A percentile compares a stretch with the other conserved stretches of the same genome.
Evolutionary conservation across 805 yeast species (phyloP).

Genomic region (Metschnikowia cubensis): DNA sequence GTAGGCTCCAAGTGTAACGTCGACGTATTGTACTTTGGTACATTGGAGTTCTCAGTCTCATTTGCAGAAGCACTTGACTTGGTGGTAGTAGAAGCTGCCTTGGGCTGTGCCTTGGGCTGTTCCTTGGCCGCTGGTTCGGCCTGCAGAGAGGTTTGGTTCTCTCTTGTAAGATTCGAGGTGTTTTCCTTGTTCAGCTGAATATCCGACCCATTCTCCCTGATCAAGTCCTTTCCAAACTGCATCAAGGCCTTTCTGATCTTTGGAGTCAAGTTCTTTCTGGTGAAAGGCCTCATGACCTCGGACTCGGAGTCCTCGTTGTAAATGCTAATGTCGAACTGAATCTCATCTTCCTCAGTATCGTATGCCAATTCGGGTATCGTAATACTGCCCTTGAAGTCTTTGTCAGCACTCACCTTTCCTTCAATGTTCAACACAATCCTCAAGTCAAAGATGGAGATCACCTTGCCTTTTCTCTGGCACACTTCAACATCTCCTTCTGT

Average conservation of each 20-base stretch:
- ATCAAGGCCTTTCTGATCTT: conserved; percentile 56
- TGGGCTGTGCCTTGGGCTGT: conserved; percentile 1
- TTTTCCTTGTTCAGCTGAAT: conserved; percentile 66
- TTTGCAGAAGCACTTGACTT: conserved; percentile 8
- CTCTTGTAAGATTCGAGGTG: conserved; percentile 42
- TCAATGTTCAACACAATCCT: conserved; percentile 56
- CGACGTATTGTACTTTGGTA: conserved; percentile 75
- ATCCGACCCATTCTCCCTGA: conserved; percentile 72
- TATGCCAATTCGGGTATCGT: conserved; percentile 90
- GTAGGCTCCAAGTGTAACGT: conserved; percentile 70
- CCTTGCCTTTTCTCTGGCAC: conserved; percentile 94
- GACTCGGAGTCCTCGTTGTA: conserved; percentile 46
- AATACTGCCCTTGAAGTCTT: conserved; percentile 62
- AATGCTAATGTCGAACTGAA: conserved; percentile 75
- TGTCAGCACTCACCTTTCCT: conserved; percentile 34
- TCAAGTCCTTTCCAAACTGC: conserved; percentile 74
- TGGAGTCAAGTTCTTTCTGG: conserved; percentile 59
- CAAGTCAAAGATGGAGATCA: conserved; percentile 85
- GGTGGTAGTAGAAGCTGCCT: conserved; percentile 4
- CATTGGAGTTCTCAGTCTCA: conserved; percentile 13
- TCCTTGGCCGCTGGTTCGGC: conserved; percentile 1
- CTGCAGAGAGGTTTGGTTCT: conserved; percentile 37
- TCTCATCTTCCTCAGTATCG: conserved; percentile 81
- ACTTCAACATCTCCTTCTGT: conserved; percentile 97
- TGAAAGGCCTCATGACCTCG: conserved; percentile 50